These are phyloP conservation scores for Hypoxylon cercidicola DNA, from an alignment of 495 filamentous ascomycete genomes.

Conservation along the genomic window DNA sequence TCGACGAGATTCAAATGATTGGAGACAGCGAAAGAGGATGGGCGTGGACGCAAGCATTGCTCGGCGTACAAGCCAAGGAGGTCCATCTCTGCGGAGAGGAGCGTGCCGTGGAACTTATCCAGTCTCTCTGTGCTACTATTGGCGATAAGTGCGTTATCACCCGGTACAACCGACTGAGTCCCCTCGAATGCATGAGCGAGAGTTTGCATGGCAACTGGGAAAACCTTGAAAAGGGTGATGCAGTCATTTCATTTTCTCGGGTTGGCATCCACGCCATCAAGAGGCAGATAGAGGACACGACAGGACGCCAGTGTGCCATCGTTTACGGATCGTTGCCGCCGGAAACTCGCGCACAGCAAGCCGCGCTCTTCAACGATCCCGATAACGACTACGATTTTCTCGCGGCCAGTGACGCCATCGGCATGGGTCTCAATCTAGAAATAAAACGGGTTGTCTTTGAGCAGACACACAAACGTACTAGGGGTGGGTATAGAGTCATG, in stretches of 20 bases:
- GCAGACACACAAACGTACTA: constrained; percentile 72
- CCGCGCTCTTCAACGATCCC: constrained; percentile 90
- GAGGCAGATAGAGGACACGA: constrained; percentile 75
- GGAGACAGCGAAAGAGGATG: constrained; percentile 81
- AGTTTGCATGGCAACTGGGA: constrained; percentile 71
- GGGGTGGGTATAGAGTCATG: constrained; percentile 60
- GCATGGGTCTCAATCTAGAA: constrained; percentile 96
- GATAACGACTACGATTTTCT: constrained; percentile 94
- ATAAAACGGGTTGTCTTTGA: constrained; percentile 94
- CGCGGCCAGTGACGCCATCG: constrained; percentile 94
- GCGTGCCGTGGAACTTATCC: constrained; percentile 80
- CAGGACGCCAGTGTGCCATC: constrained; percentile 83
- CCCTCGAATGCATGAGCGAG: constrained; percentile 69
- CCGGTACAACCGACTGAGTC: constrained; percentile 82
- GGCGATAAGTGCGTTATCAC: constrained; percentile 87
- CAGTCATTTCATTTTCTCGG: constrained; percentile 85
- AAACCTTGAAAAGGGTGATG: constrained; percentile 87
- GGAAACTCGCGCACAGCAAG: constrained; percentile 91
- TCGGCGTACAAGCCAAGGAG: constrained; percentile 86
- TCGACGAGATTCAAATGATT: constrained; percentile 99
- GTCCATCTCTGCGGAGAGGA: constrained; percentile 95
- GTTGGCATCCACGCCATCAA: constrained; percentile 84
- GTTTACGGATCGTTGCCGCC: constrained; percentile 94
- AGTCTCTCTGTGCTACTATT: constrained; percentile 77
- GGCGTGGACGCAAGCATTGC: constrained; percentile 95